Evolutionary conservation across 768 basidiomycete genomes (phyloP), one percentile per base, ranked within the genome.

Genomic region (Plicaturopsis crispa): DNA sequence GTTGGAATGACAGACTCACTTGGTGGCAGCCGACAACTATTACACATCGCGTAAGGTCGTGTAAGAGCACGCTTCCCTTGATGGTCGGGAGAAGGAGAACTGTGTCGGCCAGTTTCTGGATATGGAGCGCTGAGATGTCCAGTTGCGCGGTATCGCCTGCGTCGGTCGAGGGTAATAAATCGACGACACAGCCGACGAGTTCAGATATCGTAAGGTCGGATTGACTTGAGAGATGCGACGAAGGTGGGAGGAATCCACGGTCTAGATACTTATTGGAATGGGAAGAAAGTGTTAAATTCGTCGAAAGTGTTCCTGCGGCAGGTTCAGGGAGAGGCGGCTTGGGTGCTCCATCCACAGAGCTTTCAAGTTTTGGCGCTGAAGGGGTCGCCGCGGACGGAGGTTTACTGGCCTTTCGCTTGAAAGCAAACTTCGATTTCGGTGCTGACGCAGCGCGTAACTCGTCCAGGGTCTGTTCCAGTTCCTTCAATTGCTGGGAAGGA

Each of bases 1-100:
- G 18, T 22, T 13, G 4, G 23, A 30, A 10, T 6, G 21, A 36
- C 6, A 36, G 24, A 24, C 61, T 20, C 50, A 89, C 91, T 72
- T 94, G 91, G 52, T 88, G 90, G 48, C 84, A 84, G 2, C 76
- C 80, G 4, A 85, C 61, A 8, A 75, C 73, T n/a, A 93, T 54
- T 4, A 78, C 59, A 46, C 83, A 89, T 13, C 67, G 55, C 14
- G 60, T 57, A 21, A 90, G 47, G 43, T 80, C 70, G 46, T 86
- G 75, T 1, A 92, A 55, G 38, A 93, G 61, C 6, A 81, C 73
- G 48, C 88, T 92, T 1, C 89, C 86, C 5, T 70, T 51, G 16
- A 88, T 63, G 8, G 51, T 48, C 0, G 86, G 84, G 5, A 88
- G 62, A 12, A 92, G 54, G 16, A 94, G 53, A 3, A 91, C 53